Conservation (phyloP, 371 early-diverging fungal species). For the Fennellomyces sp. region DNA sequence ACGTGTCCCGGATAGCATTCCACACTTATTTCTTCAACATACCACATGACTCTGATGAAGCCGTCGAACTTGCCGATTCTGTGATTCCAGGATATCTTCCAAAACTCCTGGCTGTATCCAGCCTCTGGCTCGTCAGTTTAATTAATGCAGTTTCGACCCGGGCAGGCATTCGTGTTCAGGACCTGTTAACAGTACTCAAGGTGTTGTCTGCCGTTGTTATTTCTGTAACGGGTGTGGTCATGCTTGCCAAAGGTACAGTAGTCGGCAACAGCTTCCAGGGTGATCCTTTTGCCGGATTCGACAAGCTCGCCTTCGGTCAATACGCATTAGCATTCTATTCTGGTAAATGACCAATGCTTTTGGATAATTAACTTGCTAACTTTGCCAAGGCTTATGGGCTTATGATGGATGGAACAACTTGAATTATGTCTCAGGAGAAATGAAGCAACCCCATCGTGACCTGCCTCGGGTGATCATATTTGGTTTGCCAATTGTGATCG, state of each 20-base stretch:
- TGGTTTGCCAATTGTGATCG: slow-evolving; percentile 75
- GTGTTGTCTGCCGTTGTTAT: slow-evolving; percentile 79
- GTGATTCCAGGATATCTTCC: slow-evolving; percentile 63
- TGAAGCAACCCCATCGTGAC: slow-evolving; percentile 82
- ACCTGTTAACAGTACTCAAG: slow-evolving; percentile 80
- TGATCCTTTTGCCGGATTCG: slow-evolving; percentile 64
- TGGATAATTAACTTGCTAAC: no score
- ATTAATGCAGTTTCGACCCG: slow-evolving; percentile 76
- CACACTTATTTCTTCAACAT: slow-evolving; percentile 55
- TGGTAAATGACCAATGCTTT: slow-evolving; percentile 30
- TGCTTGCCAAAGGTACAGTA: slow-evolving; percentile 62
- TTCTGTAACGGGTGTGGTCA: slow-evolving; percentile 74
- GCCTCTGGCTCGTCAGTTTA: slow-evolving; percentile 66
- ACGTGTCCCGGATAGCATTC: slow-evolving; percentile 67
- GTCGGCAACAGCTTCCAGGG: slow-evolving; percentile 60
- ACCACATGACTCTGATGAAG: slow-evolving; percentile 47
- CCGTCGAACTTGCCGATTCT: slow-evolving; percentile 49
- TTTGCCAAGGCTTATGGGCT: slow-evolving; percentile 77
- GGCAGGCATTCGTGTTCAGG: slow-evolving; percentile 78
- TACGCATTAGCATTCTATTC: slow-evolving; percentile 82
- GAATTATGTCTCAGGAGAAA: slow-evolving; percentile 89
- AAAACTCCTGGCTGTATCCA: slow-evolving; percentile 68
- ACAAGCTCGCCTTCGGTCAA: slow-evolving; percentile 60
- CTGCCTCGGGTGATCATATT: slow-evolving; percentile 72
- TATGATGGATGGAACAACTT: slow-evolving; percentile 92